A percentile compares a stretch with the other conserved stretches of the same genome.
These are phyloP conservation scores for Melanogaster broomeanus DNA, from an alignment of 768 basidiomycete genomes.

Conservation along the genomic window DNA sequence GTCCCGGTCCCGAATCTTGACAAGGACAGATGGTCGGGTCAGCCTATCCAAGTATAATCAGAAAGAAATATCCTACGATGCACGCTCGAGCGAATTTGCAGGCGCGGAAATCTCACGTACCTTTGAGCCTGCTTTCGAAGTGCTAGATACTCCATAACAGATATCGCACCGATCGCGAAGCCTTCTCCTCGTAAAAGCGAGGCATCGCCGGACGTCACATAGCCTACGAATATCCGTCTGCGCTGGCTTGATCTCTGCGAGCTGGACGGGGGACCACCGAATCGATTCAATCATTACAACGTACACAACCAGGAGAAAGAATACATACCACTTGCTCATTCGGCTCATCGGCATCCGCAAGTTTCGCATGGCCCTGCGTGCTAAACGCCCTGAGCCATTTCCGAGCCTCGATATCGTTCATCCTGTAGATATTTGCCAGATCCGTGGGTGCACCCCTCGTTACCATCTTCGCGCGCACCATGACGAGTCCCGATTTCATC, in stretches of 20 bases:
- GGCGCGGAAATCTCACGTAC: conserved; percentile 23
- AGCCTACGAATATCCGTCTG: conserved; percentile 66
- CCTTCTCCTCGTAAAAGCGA: conserved; percentile 81
- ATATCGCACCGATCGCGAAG: conserved; percentile 73
- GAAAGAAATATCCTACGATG: too few relatives aligned
- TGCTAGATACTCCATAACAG: conserved; percentile 53
- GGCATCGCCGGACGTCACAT: conserved; percentile 81
- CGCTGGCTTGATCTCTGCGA: conserved; percentile 44
- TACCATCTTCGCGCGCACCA: conserved; percentile 61
- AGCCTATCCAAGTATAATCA: too few relatives aligned
- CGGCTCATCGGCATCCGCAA: conserved; percentile 17
- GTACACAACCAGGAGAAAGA: not conserved
- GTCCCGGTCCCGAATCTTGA: conserved; percentile 67
- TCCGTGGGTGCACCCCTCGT: conserved; percentile 75
- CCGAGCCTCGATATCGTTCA: conserved; percentile 55
- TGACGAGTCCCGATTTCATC: conserved; percentile 63
- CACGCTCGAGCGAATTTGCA: too few relatives aligned
- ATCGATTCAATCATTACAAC: not conserved
- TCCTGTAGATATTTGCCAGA: conserved; percentile 68
- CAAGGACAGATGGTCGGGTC: conserved; percentile 40
- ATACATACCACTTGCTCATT: conserved; percentile 31
- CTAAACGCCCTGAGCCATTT: conserved; percentile 44
- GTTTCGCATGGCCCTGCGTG: conserved; percentile 18
- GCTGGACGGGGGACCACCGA: conserved; percentile 32
- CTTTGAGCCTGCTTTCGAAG: conserved; percentile 51